Conservation (phyloP, 2,329 filamentous ascomycete genomes). For the Knoxdaviesia proteae region DNA sequence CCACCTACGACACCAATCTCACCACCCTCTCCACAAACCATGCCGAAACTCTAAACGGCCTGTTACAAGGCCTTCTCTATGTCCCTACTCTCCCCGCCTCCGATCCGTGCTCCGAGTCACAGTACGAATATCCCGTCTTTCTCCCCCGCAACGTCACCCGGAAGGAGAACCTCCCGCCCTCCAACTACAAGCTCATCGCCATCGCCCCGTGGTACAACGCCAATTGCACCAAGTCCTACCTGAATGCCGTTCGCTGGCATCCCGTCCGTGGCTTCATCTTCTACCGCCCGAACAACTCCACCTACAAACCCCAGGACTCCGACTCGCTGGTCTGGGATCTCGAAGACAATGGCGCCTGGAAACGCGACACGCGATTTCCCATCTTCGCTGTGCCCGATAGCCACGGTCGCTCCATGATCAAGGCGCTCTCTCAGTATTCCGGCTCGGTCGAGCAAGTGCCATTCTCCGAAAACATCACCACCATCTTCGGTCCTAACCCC, state of each 20-base stretch:
- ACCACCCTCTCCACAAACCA: constrained; percentile 57
- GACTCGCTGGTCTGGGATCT: constrained; percentile 50
- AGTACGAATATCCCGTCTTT: constrained; percentile 26
- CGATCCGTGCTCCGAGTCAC: constrained; percentile 41
- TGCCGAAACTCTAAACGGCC: constrained; percentile 33
- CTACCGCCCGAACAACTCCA: constrained; percentile 34
- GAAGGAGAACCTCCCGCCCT: constrained; percentile 42
- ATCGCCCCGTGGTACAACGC: constrained; percentile 70
- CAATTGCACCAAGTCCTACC: constrained; percentile 52
- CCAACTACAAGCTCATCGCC: constrained; percentile 56
- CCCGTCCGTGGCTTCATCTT: constrained; percentile 43
- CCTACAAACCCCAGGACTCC: constrained; percentile 40
- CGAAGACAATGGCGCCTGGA: constrained; percentile 48
- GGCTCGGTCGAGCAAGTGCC: constrained; percentile 47
- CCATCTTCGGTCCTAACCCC: constrained; percentile 30
- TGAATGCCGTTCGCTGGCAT: constrained; percentile 37
- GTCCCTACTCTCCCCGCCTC: constrained; percentile 45
- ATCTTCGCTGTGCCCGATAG: constrained; percentile 61
- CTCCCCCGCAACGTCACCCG: constrained; percentile 60
- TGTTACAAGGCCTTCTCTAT: constrained; percentile 64
- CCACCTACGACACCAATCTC: constrained; percentile 34
- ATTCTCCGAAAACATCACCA: constrained; percentile 32
- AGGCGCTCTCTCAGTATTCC: constrained; percentile 54
- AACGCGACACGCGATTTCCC: constrained; percentile 47
- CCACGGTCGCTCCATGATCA: constrained; percentile 47